Base-by-base conservation (phyloP, 768 basidiomycete genomes). In the Tylopilus felleus region DNA sequence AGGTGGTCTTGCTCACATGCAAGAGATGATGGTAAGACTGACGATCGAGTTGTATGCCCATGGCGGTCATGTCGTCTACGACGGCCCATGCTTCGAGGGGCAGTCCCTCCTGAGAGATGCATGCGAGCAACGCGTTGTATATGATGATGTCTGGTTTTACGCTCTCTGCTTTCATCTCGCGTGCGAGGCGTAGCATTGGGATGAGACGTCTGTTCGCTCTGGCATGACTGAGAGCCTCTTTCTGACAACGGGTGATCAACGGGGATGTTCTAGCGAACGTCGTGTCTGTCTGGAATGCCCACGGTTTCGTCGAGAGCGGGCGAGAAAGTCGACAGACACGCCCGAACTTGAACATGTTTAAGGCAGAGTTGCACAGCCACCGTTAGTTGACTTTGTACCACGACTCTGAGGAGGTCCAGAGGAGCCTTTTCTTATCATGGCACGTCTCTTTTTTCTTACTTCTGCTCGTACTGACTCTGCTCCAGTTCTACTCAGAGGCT, bases 401-500 rank as follows among this genome's bases (percentile, higher is more conserved):
- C 44, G 3, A 60, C 59, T 12, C n/a, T n/a, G n/a, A n/a, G n/a
- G n/a, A n/a, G n/a, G n/a, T n/a, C n/a, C n/a, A n/a, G n/a, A n/a
- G n/a, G n/a, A n/a, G n/a, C n/a, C n/a, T n/a, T n/a, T n/a, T n/a
- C n/a, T 27, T 27, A 4, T 7, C 51, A 69, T 69, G 67, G 67
- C 65, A 40, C 14, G 67, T 47, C 6, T n/a, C n/a, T 8, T n/a
- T n/a, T 4, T 36, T 9, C 16, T 17, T 5, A 36, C 21, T 1
- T 31, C 29, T 29, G 9, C 29, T 16, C 35, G 16, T 36, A 14
- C 16, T 36, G 17, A 49, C 22, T 1, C 42, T 5, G 4, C 5
- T 1, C 7, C 36, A 52, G 51, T 94, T 94, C 71, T 95, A 92
- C 69, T 93, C 93, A 47, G 93, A 97, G 69, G 86, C 92, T 33